phyloP scores from a whole-genome alignment of 306 rosid genomes.

The Psophocarpus tetragonolobus region DNA sequence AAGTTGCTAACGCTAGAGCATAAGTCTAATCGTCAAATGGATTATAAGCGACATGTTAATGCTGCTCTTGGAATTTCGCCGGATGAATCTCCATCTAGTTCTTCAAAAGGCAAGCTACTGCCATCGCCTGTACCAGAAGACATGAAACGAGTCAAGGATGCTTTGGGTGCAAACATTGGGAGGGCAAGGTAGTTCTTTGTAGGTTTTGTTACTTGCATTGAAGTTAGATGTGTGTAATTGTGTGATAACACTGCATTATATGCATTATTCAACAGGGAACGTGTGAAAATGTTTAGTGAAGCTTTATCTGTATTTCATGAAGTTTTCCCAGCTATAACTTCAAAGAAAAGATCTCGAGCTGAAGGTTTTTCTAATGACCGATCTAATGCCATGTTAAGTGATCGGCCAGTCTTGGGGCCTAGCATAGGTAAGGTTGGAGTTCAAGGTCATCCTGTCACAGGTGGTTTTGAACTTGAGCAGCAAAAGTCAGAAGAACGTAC shows the following conservation, averaged over 20 bases:
- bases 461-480: constrained; percentile 85
- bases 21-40: constrained; percentile 73
- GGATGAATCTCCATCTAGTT: constrained; percentile 84
- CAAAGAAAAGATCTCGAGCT: constrained; percentile 94
- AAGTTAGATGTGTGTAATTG: constrained; percentile 35
- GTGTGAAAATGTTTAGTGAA: constrained; percentile 70
- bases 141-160: constrained; percentile 61
- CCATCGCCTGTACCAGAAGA: constrained; percentile 73
- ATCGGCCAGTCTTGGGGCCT: constrained; percentile 72
- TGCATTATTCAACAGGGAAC: constrained; percentile 68
- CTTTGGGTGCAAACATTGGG: constrained; percentile 53
- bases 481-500: constrained; percentile 85
- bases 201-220: constrained; percentile 41
- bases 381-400: constrained; percentile 61
- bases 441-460: constrained; percentile 67
- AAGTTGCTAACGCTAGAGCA: constrained; percentile 69
- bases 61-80: constrained; percentile 75
- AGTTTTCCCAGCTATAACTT: constrained; percentile 73
- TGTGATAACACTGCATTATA: constrained; percentile 34
- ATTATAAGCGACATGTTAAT: constrained; percentile 63
- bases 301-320: constrained; percentile 78
- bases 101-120: constrained; percentile 73
- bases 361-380: constrained; percentile 76
- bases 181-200: constrained; percentile 83
- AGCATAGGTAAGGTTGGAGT: constrained; percentile 72